A percentile compares a stretch with the other conserved stretches of the same genome.
Conservation (phyloP, 164 flowering plant genomes). For the Vitis rupestris region DNA sequence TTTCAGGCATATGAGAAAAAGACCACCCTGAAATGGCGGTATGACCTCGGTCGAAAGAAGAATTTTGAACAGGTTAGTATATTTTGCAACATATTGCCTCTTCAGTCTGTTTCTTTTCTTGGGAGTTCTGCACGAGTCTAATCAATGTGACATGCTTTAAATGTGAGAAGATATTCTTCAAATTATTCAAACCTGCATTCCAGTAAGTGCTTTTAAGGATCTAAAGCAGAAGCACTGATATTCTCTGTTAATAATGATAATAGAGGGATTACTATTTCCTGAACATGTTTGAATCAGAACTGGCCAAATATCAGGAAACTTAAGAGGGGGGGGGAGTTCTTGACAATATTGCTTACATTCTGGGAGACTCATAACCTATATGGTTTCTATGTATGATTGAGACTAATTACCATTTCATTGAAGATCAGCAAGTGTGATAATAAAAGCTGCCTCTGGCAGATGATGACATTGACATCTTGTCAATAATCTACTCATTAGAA, state of each 20-base stretch:
- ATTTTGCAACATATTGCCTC: not conserved
- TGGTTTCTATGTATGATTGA: no score
- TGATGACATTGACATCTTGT: no score
- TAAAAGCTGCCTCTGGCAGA: no score
- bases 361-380: not conserved
- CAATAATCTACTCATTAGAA: no score
- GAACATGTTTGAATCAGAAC: not conserved
- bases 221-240: no score
- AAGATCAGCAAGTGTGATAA: no score
- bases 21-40: conserved; percentile 78
- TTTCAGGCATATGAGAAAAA: conserved; percentile 95
- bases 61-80: conserved; percentile 70
- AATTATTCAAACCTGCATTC: no score
- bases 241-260: no score
- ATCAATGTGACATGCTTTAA: no score
- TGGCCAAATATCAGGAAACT: not conserved
- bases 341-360: not conserved
- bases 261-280: not conserved
- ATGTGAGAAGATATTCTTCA: no score
- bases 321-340: not conserved
- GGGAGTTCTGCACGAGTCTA: not conserved
- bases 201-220: no score
- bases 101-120: not conserved
- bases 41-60: conserved; percentile 71
- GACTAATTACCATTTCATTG: no score